These are phyloP conservation scores for Kwoniella shandongensis DNA, from an alignment of 768 basidiomycete species.

Conservation along the genomic window DNA sequence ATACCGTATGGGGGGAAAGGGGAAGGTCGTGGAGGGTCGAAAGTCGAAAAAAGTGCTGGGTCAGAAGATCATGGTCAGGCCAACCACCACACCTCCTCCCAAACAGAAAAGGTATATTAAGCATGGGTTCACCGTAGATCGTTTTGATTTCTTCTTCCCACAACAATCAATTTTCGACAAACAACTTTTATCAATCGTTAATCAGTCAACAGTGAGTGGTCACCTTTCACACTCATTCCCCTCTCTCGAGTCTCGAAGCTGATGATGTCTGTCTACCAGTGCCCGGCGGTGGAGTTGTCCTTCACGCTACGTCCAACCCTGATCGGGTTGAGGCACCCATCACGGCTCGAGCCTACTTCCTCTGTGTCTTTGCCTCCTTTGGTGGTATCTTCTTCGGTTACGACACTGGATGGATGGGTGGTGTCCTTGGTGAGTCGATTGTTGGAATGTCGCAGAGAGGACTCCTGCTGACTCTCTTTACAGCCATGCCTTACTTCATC, in stretches of 20 bases:
- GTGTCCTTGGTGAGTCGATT: not conserved
- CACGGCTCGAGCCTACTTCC: not conserved
- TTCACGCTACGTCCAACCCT: not conserved
- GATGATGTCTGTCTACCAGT: not conserved
- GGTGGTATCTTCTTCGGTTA: conserved; percentile 5
- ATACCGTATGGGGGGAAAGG: too few relatives aligned
- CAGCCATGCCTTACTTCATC: conserved; percentile 1
- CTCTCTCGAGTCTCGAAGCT: not conserved
- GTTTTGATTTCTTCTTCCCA: too few relatives aligned
- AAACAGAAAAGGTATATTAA: too few relatives aligned
- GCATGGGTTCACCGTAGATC: too few relatives aligned
- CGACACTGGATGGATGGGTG: conserved; percentile 1
- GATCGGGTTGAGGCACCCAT: not conserved
- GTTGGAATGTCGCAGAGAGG: too few relatives aligned
- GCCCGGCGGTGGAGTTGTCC: not conserved
- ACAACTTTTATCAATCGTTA: too few relatives aligned
- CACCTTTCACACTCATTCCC: not conserved
- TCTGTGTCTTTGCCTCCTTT: not conserved
- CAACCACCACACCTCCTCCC: too few relatives aligned
- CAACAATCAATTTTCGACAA: too few relatives aligned
- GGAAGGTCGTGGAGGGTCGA: too few relatives aligned
- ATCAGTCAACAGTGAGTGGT: not conserved
- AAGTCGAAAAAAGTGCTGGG: too few relatives aligned
- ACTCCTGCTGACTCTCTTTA: not conserved
- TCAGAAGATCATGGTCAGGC: too few relatives aligned